These are phyloP conservation scores for Curvularia eragrostidis DNA, from an alignment of 2,329 filamentous ascomycete species.

Conservation along the genomic window DNA sequence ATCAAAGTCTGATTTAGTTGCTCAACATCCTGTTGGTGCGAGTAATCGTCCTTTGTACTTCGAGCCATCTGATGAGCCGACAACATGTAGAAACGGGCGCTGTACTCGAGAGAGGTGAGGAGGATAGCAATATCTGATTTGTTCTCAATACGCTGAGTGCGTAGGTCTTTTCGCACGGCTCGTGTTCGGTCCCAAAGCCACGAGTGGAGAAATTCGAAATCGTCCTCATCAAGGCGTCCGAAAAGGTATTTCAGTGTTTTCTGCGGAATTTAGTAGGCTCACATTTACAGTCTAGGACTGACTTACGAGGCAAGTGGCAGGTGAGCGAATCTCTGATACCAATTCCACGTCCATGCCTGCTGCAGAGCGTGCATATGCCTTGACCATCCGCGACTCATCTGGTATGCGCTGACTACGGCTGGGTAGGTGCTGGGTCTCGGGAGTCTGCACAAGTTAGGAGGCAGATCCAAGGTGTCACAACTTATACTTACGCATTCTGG, in stretches of 20 bases:
- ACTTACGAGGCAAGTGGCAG: constrained; percentile 52
- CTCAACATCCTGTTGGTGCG: constrained; percentile 66
- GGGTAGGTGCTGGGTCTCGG: constrained; percentile 42
- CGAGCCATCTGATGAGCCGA: constrained; percentile 63
- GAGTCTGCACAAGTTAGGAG: constrained; percentile 21
- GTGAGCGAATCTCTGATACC: constrained; percentile 68
- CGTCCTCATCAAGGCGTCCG: constrained; percentile 58
- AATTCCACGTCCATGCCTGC: constrained; percentile 69
- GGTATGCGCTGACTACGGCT: constrained; percentile 46
- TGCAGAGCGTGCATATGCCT: constrained; percentile 67
- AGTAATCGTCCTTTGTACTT: constrained; percentile 54
- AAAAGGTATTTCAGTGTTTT: constrained; percentile 55
- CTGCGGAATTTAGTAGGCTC: constrained; percentile 27
- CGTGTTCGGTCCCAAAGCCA: constrained; percentile 72
- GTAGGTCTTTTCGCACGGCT: constrained; percentile 69
- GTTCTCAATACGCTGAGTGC: constrained; percentile 66
- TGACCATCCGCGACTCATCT: constrained; percentile 66
- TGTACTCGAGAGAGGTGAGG: constrained; percentile 67
- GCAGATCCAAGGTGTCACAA: background rate
- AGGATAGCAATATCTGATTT: constrained; percentile 61
- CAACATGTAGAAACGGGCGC: constrained; percentile 68
- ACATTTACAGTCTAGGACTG: constrained; percentile 18
- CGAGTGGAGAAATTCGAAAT: constrained; percentile 59
- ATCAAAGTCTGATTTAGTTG: constrained; percentile 69
- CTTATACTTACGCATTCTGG: constrained; percentile 57